Evolutionary conservation across 176 grass and related monocot species (phyloP), one percentile per base, ranked within the genome.

Genomic region (Dendrocalamus sinicus): DNA sequence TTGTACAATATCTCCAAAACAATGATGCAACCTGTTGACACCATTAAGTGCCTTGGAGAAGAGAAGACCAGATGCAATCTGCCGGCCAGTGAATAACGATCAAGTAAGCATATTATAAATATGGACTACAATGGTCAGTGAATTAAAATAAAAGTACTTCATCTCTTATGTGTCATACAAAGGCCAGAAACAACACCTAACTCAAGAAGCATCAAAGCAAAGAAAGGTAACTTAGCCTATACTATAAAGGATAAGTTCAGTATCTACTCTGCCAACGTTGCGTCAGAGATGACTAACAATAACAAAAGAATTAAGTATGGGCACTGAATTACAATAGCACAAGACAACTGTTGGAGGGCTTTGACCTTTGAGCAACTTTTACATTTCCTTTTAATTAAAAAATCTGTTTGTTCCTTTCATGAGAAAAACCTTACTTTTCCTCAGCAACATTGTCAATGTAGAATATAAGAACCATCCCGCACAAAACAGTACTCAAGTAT

Each of bases 61-160:
- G 96, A 99, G 76, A 99, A 94, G 75, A 99, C 94, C 68, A 99
- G 87, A 79, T 91, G 96, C 92, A 99, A 92, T 85, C 96, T 99
- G 90, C 84, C 72, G 50, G 46, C 26, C 23, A 86, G 64, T 30
- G 62, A 70, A 85, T 60, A 44, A 45, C 8, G 60, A 60, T 28
- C 53, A 74, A 32, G 61, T 75, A 61, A 83, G 76, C 28, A 20
- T 44, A 26, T 60, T 43, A 84, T 40, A 75, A 73, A 30, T 60
- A 72, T 52, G 32, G 61, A 45, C 8, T 19, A 22, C 35, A 84
- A 63, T 64, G 64, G 39, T 16, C 8, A 79, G 41, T 60, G 67
- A 84, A 59, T 59, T 74, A 83, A 70, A 78, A 73, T 16, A 4
- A 72, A 67, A 12, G 19, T 16, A 50, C 8, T 52, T 61, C 67